phyloP scores from a whole-genome alignment of 1,139 yeast genomes.

The Taphrina populina region DNA sequence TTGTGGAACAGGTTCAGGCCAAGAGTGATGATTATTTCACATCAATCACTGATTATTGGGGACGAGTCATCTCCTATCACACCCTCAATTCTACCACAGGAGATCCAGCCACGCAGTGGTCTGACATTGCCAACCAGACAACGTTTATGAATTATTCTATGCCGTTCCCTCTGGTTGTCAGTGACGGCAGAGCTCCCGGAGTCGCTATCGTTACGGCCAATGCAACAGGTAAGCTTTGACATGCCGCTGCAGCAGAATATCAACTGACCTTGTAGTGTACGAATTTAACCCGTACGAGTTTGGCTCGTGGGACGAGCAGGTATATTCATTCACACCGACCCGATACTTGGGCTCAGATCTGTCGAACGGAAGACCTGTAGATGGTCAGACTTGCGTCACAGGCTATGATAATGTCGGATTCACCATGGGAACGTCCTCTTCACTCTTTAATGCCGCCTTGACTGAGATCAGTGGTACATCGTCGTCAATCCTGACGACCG shows the following conservation, averaged over 20 bases:
- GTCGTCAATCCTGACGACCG: constrained; percentile 49
- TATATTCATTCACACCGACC: constrained; percentile 64
- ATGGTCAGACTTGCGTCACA: constrained; percentile 49
- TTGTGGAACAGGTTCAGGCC: constrained; percentile 56
- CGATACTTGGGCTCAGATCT: constrained; percentile 73
- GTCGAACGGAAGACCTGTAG: constrained; percentile 52
- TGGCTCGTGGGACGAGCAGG: constrained; percentile 81
- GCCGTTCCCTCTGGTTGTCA: constrained; percentile 81
- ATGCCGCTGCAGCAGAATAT: not conserved
- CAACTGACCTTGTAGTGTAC: constrained; percentile 60
- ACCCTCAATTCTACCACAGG: constrained; percentile 56
- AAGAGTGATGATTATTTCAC: constrained; percentile 72
- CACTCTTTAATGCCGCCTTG: constrained; percentile 48
- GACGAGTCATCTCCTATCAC: constrained; percentile 74
- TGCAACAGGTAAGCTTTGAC: constrained; percentile 49
- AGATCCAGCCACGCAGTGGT: constrained; percentile 66
- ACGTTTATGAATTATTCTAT: constrained; percentile 58
- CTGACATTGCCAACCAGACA: constrained; percentile 56
- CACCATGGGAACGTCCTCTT: constrained; percentile 69
- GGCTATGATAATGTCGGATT: constrained; percentile 75
- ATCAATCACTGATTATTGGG: constrained; percentile 77
- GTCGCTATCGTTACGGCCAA: constrained; percentile 40
- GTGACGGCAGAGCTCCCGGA: constrained; percentile 73
- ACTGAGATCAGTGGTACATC: constrained; percentile 29
- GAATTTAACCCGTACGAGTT: constrained; percentile 80